phyloP scores from a whole-genome alignment of 768 basidiomycete species.

The Gloeopeniophorella convolvens region DNA sequence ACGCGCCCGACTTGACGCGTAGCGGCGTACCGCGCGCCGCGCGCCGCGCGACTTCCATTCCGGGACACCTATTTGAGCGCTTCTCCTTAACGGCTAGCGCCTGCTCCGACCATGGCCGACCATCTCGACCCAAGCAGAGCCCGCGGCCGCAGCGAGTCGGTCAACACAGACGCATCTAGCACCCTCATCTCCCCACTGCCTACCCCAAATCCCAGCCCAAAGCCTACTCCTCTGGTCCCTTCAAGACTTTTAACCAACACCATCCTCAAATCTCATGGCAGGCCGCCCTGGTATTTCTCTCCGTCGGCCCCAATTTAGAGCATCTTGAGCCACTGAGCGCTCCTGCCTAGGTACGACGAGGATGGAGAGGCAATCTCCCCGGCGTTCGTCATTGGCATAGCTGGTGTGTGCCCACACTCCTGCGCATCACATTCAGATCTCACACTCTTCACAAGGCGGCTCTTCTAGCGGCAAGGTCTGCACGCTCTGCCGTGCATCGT shows the following conservation, averaged over 20 bases:
- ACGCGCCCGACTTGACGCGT: too few relatives aligned
- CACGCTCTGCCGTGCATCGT: neutral
- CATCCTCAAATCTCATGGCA: slow-evolving; percentile 74
- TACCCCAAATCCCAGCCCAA: slow-evolving; percentile 9
- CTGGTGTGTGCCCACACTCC: slow-evolving; percentile 39
- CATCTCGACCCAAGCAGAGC: slow-evolving; percentile 7
- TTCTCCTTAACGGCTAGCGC: neutral
- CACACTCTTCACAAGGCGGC: slow-evolving; percentile 44
- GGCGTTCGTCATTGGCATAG: slow-evolving; percentile 82
- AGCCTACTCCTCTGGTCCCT: slow-evolving; percentile 4
- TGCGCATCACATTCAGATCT: neutral
- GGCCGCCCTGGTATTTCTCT: slow-evolving; percentile 70
- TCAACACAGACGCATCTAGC: slow-evolving; percentile 1
- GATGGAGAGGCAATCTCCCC: slow-evolving; percentile 62
- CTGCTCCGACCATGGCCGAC: slow-evolving; percentile 3
- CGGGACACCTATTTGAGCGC: neutral
- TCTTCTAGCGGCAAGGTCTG: slow-evolving; percentile 82
- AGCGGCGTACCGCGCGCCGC: neutral
- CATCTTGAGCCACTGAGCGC: slow-evolving; percentile 10
- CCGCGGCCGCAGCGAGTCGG: slow-evolving; percentile 3
- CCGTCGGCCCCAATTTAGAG: slow-evolving; percentile 4
- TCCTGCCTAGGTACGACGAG: slow-evolving; percentile 59
- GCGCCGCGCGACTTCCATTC: slow-evolving; percentile 7
- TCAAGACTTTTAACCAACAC: slow-evolving; percentile 55
- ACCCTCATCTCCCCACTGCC: slow-evolving; percentile 8